Conservation (phyloP, 1,284 basidiomycete species). For the Anthracocystis walkeri region DNA sequence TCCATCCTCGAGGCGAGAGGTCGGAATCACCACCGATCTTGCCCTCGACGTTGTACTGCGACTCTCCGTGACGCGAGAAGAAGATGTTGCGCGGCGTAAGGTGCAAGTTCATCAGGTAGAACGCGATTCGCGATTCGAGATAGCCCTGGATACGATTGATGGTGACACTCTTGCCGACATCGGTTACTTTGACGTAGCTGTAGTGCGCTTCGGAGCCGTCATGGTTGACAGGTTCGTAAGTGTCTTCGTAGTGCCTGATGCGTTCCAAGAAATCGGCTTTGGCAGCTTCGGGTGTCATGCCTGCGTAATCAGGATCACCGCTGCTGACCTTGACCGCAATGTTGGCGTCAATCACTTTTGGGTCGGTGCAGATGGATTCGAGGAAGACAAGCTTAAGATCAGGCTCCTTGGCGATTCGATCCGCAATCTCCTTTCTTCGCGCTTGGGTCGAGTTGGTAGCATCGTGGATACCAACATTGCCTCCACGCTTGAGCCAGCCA, state of each 20-base stretch:
- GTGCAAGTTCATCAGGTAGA: conserved; percentile 98
- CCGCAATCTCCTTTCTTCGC: conserved; percentile 81
- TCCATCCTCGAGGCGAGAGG: conserved; percentile 84
- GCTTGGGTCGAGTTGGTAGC: conserved; percentile 90
- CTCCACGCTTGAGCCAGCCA: conserved; percentile 87
- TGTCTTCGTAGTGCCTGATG: conserved; percentile 91
- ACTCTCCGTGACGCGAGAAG: conserved; percentile 96
- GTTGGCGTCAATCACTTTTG: conserved; percentile 91
- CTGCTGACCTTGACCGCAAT: conserved; percentile 94
- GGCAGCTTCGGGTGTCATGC: conserved; percentile 85
- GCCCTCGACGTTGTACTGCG: conserved; percentile 94
- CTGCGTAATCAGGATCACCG: conserved; percentile 97
- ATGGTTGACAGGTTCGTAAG: conserved; percentile 87
- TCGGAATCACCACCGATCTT: conserved; percentile 96
- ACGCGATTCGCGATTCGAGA: conserved; percentile 93
- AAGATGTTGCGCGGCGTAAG: conserved; percentile 96
- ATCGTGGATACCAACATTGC: conserved; percentile 98
- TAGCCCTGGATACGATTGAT: conserved; percentile 76
- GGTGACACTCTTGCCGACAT: conserved; percentile 69
- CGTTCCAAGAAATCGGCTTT: conserved; percentile 88
- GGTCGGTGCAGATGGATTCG: conserved; percentile 94
- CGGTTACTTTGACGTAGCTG: conserved; percentile 68
- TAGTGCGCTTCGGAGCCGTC: conserved; percentile 78
- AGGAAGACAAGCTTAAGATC: conserved; percentile 92
- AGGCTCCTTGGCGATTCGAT: conserved; percentile 86